Percentiles rank a stretch among this genome's conserved stretches.
phyloP scores from a whole-genome alignment of 352 stramenopile species.

The Phytophthora tubulina region DNA sequence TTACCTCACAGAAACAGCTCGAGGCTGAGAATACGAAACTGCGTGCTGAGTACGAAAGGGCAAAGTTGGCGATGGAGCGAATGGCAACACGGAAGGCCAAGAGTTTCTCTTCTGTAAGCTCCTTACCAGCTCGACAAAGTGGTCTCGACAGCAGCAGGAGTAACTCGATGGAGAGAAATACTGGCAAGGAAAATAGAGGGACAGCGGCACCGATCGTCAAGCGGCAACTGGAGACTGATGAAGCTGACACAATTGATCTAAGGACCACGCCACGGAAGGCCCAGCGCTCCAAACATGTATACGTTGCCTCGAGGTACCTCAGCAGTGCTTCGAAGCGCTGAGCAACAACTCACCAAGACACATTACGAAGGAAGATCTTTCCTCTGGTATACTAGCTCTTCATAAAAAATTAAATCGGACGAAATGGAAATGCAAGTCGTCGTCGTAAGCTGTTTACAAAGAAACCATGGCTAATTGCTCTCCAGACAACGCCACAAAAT shows the following conservation, averaged over 20 bases:
- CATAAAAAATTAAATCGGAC: constrained; percentile 31
- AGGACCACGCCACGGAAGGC: constrained; percentile 41
- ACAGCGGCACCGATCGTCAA: constrained; percentile 25
- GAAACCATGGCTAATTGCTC: constrained; percentile 31
- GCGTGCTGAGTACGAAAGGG: constrained; percentile 69
- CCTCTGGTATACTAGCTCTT: constrained; percentile 44
- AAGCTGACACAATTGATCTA: constrained; percentile 22
- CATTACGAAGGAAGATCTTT: constrained; percentile 19
- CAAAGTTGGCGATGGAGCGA: constrained; percentile 73
- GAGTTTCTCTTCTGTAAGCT: constrained; percentile 23
- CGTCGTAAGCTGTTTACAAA: constrained; percentile 31
- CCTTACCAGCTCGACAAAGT: constrained; percentile 13
- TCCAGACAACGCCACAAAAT: constrained; percentile 28
- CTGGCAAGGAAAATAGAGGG: constrained; percentile 24
- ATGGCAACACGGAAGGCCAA: constrained; percentile 50
- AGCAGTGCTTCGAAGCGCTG: constrained; percentile 46
- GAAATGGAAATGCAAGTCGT: constrained; percentile 35
- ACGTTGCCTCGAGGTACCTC: constrained; percentile 59
- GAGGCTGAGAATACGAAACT: constrained; percentile 62
- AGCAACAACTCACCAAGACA: constrained; percentile 2
- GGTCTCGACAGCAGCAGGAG: constrained; percentile 17
- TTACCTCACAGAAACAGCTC: constrained; percentile 49
- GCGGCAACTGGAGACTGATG: constrained; percentile 23
- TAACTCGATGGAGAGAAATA: constrained; percentile 26
- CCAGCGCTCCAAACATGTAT: constrained; percentile 51